Evolutionary conservation across 768 basidiomycete species (phyloP), one percentile per base, ranked within the genome.

Genomic region (Boletus sensibilis): DNA sequence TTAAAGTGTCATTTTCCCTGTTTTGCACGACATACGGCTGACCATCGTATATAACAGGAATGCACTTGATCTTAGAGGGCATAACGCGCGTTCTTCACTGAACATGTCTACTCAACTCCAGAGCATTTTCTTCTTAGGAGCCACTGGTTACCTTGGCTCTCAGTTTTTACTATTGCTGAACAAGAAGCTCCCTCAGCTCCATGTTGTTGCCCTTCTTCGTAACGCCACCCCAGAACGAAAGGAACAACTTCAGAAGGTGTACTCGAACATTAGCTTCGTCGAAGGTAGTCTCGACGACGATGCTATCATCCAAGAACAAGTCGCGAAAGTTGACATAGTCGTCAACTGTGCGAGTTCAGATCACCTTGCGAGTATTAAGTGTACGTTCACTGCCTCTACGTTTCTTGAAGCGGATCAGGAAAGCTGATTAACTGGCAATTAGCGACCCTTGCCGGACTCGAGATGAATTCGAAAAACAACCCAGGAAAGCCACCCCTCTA

Each of bases 341-440:
- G 72, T 80, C 58, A 76, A 79, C 55, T 65, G 70, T 39, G 79
- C 75, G 8, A 73, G 69, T 53, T 77, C 76, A 11, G 76, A 78
- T 52, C 74, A 78, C 49, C 60, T 63, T 33, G 62, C 61, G 7
- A 74, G 73, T 44, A 61, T 77, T 8, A 64, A 67, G 33, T 62
- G 76, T 78, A 47, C 38, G 56, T 56, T 39, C 20, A 31, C 62
- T 59, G 10, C 12, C 13, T 21, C 41, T 50, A 7, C 20, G 11
- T 37, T 38, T 47, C 34, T 50, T 18, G 7, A 14, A 33, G 13
- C 11, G 20, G 44, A 39, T 37, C 29, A 16, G 18, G 18, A 40
- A 11, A 42, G 41, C 20, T 58, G 31, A 54, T 34, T 6, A n/a
- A 29, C 10, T 11, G 23, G 1, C 25, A 25, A 42, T 45, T 53